Base-by-base conservation (phyloP, 1,284 basidiomycete genomes). In the Leccinum fuscescens region DNA sequence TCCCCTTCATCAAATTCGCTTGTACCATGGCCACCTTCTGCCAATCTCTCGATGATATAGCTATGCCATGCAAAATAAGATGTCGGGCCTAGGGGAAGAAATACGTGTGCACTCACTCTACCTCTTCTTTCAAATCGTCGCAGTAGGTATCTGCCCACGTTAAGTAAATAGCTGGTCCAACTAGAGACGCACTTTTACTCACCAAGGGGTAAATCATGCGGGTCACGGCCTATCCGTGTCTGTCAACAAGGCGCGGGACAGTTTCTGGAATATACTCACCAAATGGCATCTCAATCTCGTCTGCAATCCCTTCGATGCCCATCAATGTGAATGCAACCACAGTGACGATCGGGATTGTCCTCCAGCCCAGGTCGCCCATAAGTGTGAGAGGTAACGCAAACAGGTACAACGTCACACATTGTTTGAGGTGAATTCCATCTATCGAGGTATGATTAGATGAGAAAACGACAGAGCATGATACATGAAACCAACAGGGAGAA, bases 281-380 rank as follows among this genome's bases (percentile, higher is more conserved):
- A 63, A 90, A 92, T 2, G 94, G 94, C 88, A 92, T 91, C 73
- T 96, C 94, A 64, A 95, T 92, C 75, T 94, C 88, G 64, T 94
- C 89, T 0, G 93, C 93, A 64, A 96, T 95, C 9, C 93, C 93
- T 76, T 96, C 94, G 57, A 96, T 90, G 11, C 93, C 94, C 89
- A 94, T 94, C 63, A 96, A 83, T 4, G 91, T 94, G 76, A 96
- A 93, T 12, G 91, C 88, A 33, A 93, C 88, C 3, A 90, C 85
- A 22, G 90, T 91, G 9, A 92, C 86, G 31, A 95, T 81, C n/a
- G 90, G 90, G 17, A 96, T 80, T 72, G 89, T 91, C 53, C 82
- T 82, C 91, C 90, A 94, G 14, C 88, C 86, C 60, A 93, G 77
- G 56, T 92, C 89, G 58, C 84, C 82, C 53, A 94, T 84, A 31